These are phyloP conservation scores for Agroathelia rolfsii DNA, from an alignment of 1,284 basidiomycete genomes.

Conservation along the genomic window DNA sequence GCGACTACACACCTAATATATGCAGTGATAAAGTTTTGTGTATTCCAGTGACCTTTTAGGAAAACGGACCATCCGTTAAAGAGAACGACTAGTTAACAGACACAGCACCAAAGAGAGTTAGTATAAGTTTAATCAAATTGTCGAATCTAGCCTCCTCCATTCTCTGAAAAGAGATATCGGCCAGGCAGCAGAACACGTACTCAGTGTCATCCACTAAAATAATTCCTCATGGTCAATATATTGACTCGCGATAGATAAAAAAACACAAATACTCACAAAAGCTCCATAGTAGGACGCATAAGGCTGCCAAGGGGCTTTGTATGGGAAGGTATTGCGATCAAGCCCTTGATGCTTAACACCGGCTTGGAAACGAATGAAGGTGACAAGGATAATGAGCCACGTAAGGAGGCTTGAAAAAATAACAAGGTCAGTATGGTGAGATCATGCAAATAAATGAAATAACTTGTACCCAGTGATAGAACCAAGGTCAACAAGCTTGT, in stretches of 20 bases:
- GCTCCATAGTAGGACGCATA: slow-evolving; percentile 28
- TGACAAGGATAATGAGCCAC: slow-evolving; percentile 35
- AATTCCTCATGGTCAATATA: neutral
- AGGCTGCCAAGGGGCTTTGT: slow-evolving; percentile 27
- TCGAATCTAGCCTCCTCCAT: no score
- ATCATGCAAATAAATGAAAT: neutral
- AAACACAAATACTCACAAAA: slow-evolving; percentile 25
- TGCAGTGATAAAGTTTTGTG: slow-evolving; percentile 25
- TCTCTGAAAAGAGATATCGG: no score
- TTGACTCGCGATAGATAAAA: slow-evolving; percentile 8
- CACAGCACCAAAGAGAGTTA: no score
- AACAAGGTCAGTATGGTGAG: slow-evolving; percentile 8
- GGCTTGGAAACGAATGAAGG: slow-evolving; percentile 39
- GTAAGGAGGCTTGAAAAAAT: slow-evolving; percentile 30
- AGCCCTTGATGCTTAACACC: slow-evolving; percentile 38
- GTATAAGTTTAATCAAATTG: no score
- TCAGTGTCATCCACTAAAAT: no score
- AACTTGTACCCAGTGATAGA: no score
- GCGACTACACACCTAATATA: no score
- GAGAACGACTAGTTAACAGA: no score
- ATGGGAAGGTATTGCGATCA: slow-evolving; percentile 33
- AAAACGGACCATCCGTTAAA: slow-evolving; percentile 32
- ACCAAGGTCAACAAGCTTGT: no score
- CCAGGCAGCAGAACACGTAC: no score
- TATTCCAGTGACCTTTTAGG: slow-evolving; percentile 23